Evolutionary conservation across 345 rosid genomes (phyloP).

Genomic region (Stellera chamaejasme): DNA sequence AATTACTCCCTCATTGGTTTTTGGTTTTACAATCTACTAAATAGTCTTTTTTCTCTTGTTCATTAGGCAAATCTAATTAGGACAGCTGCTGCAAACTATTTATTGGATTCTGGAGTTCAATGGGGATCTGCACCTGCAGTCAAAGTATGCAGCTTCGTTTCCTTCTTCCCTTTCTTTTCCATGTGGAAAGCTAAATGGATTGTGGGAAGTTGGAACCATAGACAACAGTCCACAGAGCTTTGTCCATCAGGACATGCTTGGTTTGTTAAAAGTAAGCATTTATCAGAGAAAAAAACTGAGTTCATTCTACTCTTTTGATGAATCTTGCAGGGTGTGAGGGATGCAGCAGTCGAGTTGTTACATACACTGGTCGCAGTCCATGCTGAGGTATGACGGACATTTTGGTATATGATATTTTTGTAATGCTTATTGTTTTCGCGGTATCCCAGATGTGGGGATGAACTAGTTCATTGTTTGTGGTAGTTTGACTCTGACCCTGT

Average conservation of each 20-base stretch:
- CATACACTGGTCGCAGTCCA: slow-evolving; percentile 93
- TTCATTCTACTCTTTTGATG: background rate
- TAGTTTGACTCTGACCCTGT: background rate
- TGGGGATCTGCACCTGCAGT: slow-evolving; percentile 96
- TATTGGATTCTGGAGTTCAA: slow-evolving; percentile 81
- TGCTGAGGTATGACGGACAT: slow-evolving; percentile 54
- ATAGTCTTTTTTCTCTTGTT: slow-evolving; percentile 4
- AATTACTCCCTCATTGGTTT: background rate
- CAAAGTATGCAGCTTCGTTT: slow-evolving; percentile 43
- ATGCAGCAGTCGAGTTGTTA: slow-evolving; percentile 88
- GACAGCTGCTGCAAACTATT: slow-evolving; percentile 70
- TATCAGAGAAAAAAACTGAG: too few relatives aligned
- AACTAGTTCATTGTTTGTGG: background rate
- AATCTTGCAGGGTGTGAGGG: slow-evolving; percentile 73
- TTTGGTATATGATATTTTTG: too few relatives aligned
- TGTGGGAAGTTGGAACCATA: too few relatives aligned
- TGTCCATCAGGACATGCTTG: too few relatives aligned
- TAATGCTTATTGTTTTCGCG: too few relatives aligned
- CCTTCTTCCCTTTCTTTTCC: background rate
- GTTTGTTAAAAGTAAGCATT: background rate
- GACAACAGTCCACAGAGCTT: too few relatives aligned
- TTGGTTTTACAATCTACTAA: slow-evolving; percentile 2
- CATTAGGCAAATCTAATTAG: slow-evolving; percentile 84
- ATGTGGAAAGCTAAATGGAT: too few relatives aligned
- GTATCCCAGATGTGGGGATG: too few relatives aligned